These are phyloP conservation scores for Trypanosoma mega DNA, from an alignment of 208 protist species.

Conservation along the genomic window DNA sequence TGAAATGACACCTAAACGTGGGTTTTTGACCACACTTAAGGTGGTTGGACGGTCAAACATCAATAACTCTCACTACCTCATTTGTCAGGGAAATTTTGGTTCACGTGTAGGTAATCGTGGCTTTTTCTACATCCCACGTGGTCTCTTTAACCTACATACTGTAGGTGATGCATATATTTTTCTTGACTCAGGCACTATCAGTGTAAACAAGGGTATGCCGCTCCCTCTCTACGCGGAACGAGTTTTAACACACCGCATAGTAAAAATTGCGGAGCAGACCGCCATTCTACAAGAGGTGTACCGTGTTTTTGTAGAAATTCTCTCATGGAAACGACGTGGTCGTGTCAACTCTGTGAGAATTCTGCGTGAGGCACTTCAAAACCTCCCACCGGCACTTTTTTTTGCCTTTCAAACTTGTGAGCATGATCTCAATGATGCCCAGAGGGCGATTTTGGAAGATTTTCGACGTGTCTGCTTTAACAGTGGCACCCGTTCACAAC, in stretches of 20 bases:
- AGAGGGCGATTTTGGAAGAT: constrained; percentile 10
- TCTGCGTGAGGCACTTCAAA: constrained; percentile 10
- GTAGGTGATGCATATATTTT: constrained; percentile 55
- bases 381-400: constrained; percentile 17
- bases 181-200: constrained; percentile 34
- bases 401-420: constrained; percentile 9
- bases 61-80: constrained; percentile 60
- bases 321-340: neutral
- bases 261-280: constrained; percentile 3
- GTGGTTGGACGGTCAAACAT: constrained; percentile 63
- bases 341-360: neutral
- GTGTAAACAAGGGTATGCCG: constrained; percentile 6
- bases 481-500: constrained; percentile 7
- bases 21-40: constrained; percentile 78
- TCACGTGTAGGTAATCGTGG: constrained; percentile 40
- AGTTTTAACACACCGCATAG: constrained; percentile 6
- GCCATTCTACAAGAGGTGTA: constrained; percentile 12
- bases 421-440: neutral
- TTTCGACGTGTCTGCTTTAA: constrained; percentile 6
- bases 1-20: constrained; percentile 20
- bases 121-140: constrained; percentile 66
- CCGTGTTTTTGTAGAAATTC: constrained; percentile 2
- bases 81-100: constrained; percentile 78
- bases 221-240: constrained; percentile 10
- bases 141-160: constrained; percentile 51